These are phyloP conservation scores for Claviceps citrina DNA, from an alignment of 2,329 filamentous ascomycete species.

Conservation along the genomic window DNA sequence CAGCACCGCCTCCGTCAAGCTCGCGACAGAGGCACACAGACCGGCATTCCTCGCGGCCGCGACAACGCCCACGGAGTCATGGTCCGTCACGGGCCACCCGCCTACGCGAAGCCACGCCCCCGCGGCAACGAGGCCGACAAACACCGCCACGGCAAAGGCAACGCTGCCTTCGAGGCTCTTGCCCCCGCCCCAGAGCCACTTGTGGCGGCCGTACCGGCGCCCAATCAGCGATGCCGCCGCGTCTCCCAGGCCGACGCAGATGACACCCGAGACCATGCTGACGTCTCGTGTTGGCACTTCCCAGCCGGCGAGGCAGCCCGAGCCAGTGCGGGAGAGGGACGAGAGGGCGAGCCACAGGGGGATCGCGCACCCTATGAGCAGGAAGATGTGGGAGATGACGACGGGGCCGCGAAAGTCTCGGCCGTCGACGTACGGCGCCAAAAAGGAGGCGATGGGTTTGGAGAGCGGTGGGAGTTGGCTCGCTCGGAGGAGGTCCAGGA, in stretches of 20 bases:
- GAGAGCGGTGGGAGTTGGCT: constrained; percentile 84
- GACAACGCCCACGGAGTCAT: constrained; percentile 22
- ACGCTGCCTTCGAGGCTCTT: constrained; percentile 82
- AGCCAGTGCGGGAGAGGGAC: constrained; percentile 42
- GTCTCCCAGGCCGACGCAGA: constrained; percentile 91
- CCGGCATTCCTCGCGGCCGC: constrained; percentile 46
- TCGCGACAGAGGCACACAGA: constrained; percentile 63
- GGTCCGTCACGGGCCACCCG: constrained; percentile 46
- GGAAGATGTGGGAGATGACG: constrained; percentile 89
- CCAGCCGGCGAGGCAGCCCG: constrained; percentile 52
- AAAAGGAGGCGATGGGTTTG: constrained; percentile 68
- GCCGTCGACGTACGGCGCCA: constrained; percentile 88
- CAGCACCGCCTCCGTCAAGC: constrained; percentile 83
- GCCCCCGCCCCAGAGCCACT: constrained; percentile 94
- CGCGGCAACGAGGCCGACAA: constrained; percentile 52
- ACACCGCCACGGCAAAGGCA: constrained; percentile 72
- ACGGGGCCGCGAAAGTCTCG: constrained; percentile 85
- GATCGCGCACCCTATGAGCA: constrained; percentile 87
- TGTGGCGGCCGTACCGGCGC: constrained; percentile 66
- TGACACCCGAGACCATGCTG: constrained; percentile 80
- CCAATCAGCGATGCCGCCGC: constrained; percentile 85
- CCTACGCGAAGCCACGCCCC: constrained; percentile 63
- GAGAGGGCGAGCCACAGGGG: constrained; percentile 82
- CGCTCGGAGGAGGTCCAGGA: constrained; percentile 78
- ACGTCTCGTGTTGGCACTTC: constrained; percentile 58